These are phyloP conservation scores for Raphanus raphanistrum DNA, from an alignment of 345 rosid genomes.

Conservation along the genomic window DNA sequence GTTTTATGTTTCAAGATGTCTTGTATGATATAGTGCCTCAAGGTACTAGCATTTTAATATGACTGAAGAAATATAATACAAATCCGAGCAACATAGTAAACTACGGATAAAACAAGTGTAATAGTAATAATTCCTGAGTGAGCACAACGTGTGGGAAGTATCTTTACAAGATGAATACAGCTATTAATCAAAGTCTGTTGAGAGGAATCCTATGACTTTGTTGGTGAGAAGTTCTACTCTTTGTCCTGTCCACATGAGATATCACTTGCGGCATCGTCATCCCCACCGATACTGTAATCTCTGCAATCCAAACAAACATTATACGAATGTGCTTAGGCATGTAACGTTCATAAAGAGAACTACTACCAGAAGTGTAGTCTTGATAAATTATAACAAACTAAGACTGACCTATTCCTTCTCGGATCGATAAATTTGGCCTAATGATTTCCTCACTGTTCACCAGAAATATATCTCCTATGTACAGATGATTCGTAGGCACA, in stretches of 20 bases:
- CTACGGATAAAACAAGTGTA: background rate
- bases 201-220: conserved; percentile 56
- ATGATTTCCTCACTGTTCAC: conserved; percentile 78
- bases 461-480: conserved; percentile 79
- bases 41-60: background rate
- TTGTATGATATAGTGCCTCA: background rate
- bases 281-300: conserved; percentile 81
- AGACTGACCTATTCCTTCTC: conserved; percentile 84
- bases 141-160: background rate
- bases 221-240: conserved; percentile 41
- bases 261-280: conserved; percentile 90
- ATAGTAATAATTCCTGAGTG: background rate
- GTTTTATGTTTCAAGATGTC: background rate
- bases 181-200: conserved; percentile 46
- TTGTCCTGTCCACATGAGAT: conserved; percentile 53
- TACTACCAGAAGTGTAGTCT: background rate
- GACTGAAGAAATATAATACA: background rate
- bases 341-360: background rate
- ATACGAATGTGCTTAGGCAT: background rate
- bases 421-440: conserved; percentile 79
- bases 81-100: background rate
- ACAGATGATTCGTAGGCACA: conserved; percentile 85
- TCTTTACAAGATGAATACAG: background rate
- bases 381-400: background rate
- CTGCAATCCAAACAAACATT: conserved; percentile 42